Evolutionary conservation across 129 eudicot species (phyloP), one percentile per base, ranked within the genome.

Genomic region (Escallonia herrerae): DNA sequence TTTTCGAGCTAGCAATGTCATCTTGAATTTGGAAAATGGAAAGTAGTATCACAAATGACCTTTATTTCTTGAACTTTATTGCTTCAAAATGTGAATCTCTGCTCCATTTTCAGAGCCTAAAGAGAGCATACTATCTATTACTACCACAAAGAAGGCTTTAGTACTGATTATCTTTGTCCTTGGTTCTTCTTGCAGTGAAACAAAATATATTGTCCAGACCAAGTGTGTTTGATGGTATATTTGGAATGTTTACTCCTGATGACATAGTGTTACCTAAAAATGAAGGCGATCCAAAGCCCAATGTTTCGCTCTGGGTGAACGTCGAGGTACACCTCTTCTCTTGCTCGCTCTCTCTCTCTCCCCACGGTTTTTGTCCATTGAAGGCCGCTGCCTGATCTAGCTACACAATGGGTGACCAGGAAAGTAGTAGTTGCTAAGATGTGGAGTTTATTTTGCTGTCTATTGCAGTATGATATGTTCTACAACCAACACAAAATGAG

Each of bases 141-240:
- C 39, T 15, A 11, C 8, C 38, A 7, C 10, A 43, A n/a, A 15
- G 58, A 14, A 61, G 3, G 9, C 3, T 40, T 62, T 5, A 2
- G n/a, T 6, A 4, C 64, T 40, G 13, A 15, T 11, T 40, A 39
- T 6, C 9, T 61, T 52, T 58, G 33, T 60, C 8, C 38, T n/a
- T 3, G 12, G 50, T 52, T 51, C 33, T 8, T 43, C 15, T 12
- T 64, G 14, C 93, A 89, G 99, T 82, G 88, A 48, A 43, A 48
- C 96, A 89, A 76, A 74, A 60, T 61, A 72, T 73, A n/a, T 73
- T 56, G 53, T 64, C 82, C 43, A 86, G 99, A 63, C 52, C 86
- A 45, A 56, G 37, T 49, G 61, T 49, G 40, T 88, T 83, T 2
- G 99, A 93, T 60, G 83, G 72, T 5, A 53, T 60, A 15, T 70